Evolutionary conservation across 1,284 basidiomycete species (phyloP).

Genomic region (Tausonia pullulans): DNA sequence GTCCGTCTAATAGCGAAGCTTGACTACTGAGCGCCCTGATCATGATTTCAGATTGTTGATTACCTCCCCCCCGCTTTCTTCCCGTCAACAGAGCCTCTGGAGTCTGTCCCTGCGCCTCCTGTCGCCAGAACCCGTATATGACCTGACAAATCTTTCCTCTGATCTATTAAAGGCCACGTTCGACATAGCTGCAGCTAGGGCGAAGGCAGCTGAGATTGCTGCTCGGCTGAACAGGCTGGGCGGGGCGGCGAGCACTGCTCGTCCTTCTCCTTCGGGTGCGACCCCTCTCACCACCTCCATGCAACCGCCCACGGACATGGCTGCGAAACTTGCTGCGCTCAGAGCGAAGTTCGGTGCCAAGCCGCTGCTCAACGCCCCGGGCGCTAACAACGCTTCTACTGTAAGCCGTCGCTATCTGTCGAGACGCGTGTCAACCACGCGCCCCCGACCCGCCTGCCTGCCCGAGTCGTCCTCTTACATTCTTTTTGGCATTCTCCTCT

Average conservation of each 20-base stretch:
- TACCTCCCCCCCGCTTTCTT: background rate
- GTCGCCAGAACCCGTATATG: background rate
- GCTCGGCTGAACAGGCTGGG: background rate
- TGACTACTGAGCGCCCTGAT: no score
- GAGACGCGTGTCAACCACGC: background rate
- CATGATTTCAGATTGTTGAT: background rate
- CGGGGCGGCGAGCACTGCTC: constrained; percentile 57
- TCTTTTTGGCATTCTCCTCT: no score
- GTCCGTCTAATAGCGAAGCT: background rate
- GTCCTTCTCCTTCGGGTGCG: constrained; percentile 43
- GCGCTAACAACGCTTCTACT: no score
- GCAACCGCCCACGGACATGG: no score
- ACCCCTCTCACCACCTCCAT: constrained; percentile 24
- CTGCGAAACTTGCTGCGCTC: no score
- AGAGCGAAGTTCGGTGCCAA: no score
- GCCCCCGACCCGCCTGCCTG: no score
- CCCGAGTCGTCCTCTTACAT: no score
- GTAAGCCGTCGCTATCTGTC: background rate
- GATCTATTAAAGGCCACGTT: constrained; percentile 30
- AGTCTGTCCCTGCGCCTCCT: constrained; percentile 1
- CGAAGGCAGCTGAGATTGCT: background rate
- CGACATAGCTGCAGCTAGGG: constrained; percentile 19
- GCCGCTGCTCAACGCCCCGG: no score
- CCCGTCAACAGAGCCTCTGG: constrained; percentile 4
- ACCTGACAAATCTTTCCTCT: constrained; percentile 24